Evolutionary conservation across 2,329 filamentous ascomycete genomes (phyloP).

Genomic region (Penicillium sp.): DNA sequence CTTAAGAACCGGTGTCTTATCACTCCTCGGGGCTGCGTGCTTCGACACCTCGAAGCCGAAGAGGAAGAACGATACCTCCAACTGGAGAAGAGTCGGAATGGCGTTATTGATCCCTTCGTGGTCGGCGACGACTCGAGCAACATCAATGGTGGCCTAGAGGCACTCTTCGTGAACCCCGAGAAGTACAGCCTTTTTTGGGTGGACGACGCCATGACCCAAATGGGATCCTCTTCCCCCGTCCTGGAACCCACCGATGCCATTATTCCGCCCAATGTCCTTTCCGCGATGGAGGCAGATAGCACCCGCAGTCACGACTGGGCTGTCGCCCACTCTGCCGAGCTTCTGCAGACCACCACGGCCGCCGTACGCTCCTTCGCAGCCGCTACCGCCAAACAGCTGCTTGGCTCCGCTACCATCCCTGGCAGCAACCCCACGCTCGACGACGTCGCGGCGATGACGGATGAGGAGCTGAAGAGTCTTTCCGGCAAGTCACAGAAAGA

Average conservation of each 20-base stretch:
- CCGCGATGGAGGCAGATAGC: constrained; percentile 41
- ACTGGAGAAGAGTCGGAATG: constrained; percentile 42
- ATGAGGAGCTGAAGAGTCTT: constrained; percentile 42
- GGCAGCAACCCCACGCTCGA: constrained; percentile 38
- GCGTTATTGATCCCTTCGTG: constrained; percentile 34
- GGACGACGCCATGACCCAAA: constrained; percentile 32
- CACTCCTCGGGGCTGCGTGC: constrained; percentile 46
- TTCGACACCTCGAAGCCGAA: constrained; percentile 46
- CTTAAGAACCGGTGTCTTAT: constrained; percentile 47
- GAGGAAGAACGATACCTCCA: constrained; percentile 48
- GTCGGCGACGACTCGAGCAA: constrained; percentile 46
- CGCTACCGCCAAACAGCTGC: constrained; percentile 40
- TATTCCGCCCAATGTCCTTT: constrained; percentile 39
- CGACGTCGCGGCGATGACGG: constrained; percentile 44
- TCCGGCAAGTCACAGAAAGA: constrained; percentile 56
- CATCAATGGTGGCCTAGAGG: constrained; percentile 46
- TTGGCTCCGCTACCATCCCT: constrained; percentile 33
- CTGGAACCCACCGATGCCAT: constrained; percentile 26
- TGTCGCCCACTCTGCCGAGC: constrained; percentile 36
- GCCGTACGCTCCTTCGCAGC: constrained; percentile 38
- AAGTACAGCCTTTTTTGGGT: constrained; percentile 49
- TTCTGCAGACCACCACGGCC: constrained; percentile 37
- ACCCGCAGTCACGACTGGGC: constrained; percentile 40
- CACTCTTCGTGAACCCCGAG: constrained; percentile 46
- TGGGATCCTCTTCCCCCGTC: constrained; percentile 28